Percentiles rank a stretch among this genome's conserved stretches.
Conservation (phyloP, 164 flowering plant species). For the Chimonanthus praecox region DNA sequence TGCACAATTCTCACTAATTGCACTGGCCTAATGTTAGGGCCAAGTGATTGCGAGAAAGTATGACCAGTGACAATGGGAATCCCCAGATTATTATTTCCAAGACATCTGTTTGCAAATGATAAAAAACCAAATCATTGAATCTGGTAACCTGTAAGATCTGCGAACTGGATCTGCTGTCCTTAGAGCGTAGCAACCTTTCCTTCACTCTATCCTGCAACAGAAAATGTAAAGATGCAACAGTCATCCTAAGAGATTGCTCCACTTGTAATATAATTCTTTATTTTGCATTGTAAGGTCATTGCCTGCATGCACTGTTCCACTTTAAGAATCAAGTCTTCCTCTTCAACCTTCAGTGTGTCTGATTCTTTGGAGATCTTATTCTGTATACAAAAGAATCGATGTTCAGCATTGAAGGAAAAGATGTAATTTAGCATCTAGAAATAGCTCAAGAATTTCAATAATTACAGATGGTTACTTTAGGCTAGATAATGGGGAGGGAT, state of each 20-base stretch:
- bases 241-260: not conserved
- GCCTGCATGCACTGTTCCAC: constrained; percentile 91
- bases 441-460: no score
- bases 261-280: constrained; percentile 4
- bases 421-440: not conserved
- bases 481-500: no score
- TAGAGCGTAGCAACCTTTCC: constrained; percentile 49
- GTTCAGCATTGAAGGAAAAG: not conserved
- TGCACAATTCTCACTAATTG: no score
- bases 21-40: no score
- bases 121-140: not conserved
- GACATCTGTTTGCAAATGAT: no score
- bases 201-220: constrained; percentile 76
- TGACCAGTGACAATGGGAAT: no score
- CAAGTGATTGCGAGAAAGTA: no score
- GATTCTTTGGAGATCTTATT: constrained; percentile 63
- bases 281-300: constrained; percentile 23
- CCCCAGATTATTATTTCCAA: no score
- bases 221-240: not conserved
- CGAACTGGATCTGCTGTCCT: constrained; percentile 39
- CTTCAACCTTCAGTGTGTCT: constrained; percentile 57
- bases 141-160: constrained; percentile 46
- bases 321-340: constrained; percentile 81
- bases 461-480: no score
- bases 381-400: constrained; percentile 27